Conservation (phyloP, 352 stramenopile species). For the Thalassiosira hispida region DNA sequence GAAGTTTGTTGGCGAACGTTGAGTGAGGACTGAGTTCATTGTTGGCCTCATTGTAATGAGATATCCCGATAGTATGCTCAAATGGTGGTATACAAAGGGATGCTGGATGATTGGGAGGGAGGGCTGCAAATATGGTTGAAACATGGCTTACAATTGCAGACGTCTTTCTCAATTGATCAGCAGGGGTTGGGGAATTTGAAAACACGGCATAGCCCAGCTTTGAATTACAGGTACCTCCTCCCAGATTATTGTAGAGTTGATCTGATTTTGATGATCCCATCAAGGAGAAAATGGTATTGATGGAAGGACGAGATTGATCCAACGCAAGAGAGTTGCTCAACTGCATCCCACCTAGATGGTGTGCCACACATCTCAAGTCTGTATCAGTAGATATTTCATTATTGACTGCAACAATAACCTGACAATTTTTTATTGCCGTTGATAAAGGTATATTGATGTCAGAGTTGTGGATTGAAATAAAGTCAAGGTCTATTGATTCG, state of each 20-base stretch:
- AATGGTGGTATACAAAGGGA: conserved; percentile 46
- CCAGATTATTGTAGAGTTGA: background rate
- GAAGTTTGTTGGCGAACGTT: conserved; percentile 45
- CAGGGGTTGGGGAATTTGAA: conserved; percentile 36
- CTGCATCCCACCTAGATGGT: conserved; percentile 40
- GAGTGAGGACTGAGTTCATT: conserved; percentile 47
- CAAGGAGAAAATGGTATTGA: conserved; percentile 24
- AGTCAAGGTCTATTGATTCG: conserved; percentile 14
- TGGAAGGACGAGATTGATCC: conserved; percentile 10
- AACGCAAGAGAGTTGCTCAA: conserved; percentile 17
- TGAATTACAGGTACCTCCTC: conserved; percentile 31
- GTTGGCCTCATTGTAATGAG: conserved; percentile 49
- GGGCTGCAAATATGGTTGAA: conserved; percentile 41
- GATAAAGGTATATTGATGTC: conserved; percentile 11
- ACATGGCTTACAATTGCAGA: conserved; percentile 41
- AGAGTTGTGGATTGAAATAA: conserved; percentile 15
- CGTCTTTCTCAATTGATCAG: conserved; percentile 37
- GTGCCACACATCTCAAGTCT: conserved; percentile 22
- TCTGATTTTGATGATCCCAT: conserved; percentile 3
- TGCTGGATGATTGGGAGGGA: conserved; percentile 43
- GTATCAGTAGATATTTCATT: conserved; percentile 7
- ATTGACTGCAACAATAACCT: conserved; percentile 3
- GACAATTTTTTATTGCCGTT: conserved; percentile 7
- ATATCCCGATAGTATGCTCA: conserved; percentile 34
- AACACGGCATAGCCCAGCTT: conserved; percentile 50